Evolutionary conservation across 208 protist genomes (phyloP).

Genomic region (Acanthamoeba royreba): DNA sequence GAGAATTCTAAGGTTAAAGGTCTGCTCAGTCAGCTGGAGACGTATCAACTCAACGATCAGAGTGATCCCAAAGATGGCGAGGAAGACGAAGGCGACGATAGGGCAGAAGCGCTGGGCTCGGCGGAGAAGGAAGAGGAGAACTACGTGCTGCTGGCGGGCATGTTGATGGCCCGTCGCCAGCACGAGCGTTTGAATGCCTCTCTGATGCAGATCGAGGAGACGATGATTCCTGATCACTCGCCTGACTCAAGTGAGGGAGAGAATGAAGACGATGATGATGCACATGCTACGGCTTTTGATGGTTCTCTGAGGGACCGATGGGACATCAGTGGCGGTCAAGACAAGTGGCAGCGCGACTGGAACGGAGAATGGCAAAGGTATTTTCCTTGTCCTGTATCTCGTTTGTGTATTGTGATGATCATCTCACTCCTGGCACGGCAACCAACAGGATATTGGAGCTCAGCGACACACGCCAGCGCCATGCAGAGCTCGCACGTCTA

Average conservation of each 20-base stretch:
- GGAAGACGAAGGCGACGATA: not conserved
- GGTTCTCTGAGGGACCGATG: not conserved
- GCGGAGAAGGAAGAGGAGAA: too few species aligned
- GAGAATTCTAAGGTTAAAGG: not conserved
- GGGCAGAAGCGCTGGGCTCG: too few species aligned
- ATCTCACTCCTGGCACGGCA: too few species aligned
- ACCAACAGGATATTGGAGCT: not conserved
- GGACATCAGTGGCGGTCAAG: not conserved
- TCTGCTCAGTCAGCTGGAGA: too few species aligned
- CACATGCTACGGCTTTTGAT: too few species aligned
- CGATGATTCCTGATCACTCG: too few species aligned
- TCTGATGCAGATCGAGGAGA: too few species aligned
- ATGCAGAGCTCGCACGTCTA: not conserved
- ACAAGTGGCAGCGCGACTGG: conserved; percentile 24
- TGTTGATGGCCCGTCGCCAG: not conserved
- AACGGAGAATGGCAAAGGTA: conserved; percentile 38
- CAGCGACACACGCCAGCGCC: not conserved
- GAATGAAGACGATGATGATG: too few species aligned
- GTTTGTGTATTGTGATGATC: too few species aligned
- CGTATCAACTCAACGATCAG: too few species aligned
- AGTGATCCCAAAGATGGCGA: not conserved
- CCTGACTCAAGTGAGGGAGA: not conserved
- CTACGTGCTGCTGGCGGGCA: not conserved
- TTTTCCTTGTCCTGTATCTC: too few species aligned
- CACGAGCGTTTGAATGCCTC: too few species aligned